phyloP scores from a whole-genome alignment of 1,284 basidiomycete genomes.

The Jaminaea rosea region DNA sequence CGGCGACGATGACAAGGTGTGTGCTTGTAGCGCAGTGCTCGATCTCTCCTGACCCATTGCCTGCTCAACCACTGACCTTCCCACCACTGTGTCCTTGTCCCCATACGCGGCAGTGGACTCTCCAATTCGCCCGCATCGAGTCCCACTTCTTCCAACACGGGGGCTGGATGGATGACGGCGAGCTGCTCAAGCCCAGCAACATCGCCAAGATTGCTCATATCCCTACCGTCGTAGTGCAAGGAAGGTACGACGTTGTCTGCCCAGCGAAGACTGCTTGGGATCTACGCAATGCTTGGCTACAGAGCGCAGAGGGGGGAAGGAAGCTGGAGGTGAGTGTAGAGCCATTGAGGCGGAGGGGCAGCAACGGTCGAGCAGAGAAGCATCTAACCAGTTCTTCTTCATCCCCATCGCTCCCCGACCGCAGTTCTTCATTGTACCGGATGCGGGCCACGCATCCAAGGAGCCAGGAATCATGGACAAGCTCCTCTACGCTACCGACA shows the following conservation, averaged over 20 bases:
- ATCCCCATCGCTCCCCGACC: constrained; percentile 3
- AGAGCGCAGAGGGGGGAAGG: constrained; percentile 2
- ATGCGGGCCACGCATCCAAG: constrained; percentile 79
- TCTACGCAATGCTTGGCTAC: constrained; percentile 34
- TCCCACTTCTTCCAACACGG: constrained; percentile 68
- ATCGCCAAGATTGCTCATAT: constrained; percentile 68
- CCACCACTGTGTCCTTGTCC: background rate
- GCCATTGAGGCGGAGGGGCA: constrained; percentile 67
- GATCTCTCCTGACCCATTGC: background rate
- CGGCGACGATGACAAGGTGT: constrained; percentile 9
- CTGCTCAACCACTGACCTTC: too few species aligned
- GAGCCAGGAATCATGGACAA: constrained; percentile 67
- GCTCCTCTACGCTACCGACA: constrained; percentile 58
- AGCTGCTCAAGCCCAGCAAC: constrained; percentile 69
- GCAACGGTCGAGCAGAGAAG: background rate
- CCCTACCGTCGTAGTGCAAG: constrained; percentile 75
- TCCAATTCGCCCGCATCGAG: constrained; percentile 7
- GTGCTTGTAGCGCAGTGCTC: background rate
- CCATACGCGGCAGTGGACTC: constrained; percentile 5
- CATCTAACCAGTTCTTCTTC: background rate
- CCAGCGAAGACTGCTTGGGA: constrained; percentile 49
- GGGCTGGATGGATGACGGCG: constrained; percentile 84
- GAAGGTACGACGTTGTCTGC: constrained; percentile 52
- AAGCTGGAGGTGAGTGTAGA: background rate
- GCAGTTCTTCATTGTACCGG: constrained; percentile 58